Conservation (phyloP, 2,329 filamentous ascomycete species). For the Capronia coronata region DNA sequence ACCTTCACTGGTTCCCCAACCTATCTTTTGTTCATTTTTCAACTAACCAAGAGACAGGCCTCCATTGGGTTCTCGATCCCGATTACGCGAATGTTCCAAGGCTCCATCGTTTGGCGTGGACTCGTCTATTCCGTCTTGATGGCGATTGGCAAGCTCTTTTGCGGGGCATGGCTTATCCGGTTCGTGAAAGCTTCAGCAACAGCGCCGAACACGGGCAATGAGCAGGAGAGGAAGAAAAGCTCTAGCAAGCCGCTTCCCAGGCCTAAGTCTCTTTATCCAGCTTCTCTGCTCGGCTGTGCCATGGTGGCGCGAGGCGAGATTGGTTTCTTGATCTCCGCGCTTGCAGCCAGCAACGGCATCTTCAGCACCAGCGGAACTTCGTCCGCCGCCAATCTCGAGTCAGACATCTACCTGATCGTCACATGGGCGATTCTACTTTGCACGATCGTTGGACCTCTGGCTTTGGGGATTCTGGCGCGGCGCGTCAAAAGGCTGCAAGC, state of each 20-base stretch:
- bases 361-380: constrained; percentile 31
- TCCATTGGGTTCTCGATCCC: constrained; percentile 74
- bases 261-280: constrained; percentile 56
- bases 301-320: constrained; percentile 79
- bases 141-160: constrained; percentile 55
- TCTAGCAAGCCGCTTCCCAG: constrained; percentile 31
- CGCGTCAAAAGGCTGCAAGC: constrained; percentile 35
- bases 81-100: constrained; percentile 61
- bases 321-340: constrained; percentile 65
- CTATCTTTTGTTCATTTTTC: neutral
- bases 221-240: neutral
- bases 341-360: constrained; percentile 54
- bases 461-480: constrained; percentile 46
- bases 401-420: constrained; percentile 48
- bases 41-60: constrained; percentile 24
- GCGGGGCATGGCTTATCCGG: constrained; percentile 54
- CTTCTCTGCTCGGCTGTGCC: constrained; percentile 57
- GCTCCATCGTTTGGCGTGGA: constrained; percentile 62
- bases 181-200: constrained; percentile 26
- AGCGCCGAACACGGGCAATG: neutral
- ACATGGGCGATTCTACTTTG: constrained; percentile 54
- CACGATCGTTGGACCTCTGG: constrained; percentile 50
- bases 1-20: neutral
- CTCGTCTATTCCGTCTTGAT: constrained; percentile 67
- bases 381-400: constrained; percentile 15